Evolutionary conservation across 2,329 filamentous ascomycete species (phyloP), one percentile per base, ranked within the genome.

Genomic region (Aspergillus sp.): DNA sequence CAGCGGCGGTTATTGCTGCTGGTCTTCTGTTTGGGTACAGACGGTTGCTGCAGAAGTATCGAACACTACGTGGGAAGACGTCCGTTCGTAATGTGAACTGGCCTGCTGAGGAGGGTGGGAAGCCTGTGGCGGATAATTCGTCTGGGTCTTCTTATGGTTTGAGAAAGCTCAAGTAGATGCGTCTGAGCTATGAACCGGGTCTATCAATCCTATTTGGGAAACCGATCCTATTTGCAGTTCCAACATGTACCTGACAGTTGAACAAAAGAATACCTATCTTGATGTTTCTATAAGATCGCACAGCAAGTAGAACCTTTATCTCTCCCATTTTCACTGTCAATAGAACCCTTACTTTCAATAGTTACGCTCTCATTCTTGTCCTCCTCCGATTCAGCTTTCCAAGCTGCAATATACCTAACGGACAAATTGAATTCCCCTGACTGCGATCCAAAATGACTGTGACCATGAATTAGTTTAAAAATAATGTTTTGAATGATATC

Each of bases 361-460:
- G 34, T 22, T 5, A n/a, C 36, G 12, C 22, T 8, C 20, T 52
- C 39, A 22, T 43, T 45, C 18, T 36, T 38, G 13, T 13, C 20
- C 26, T 48, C 44, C 4, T 41, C 26, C 3, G 41, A 34, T 11
- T 57, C 42, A 9, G 8, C 26, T 4, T 36, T 57, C 32, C 62
- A 55, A 17, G 82, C 83, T 12, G 81, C 78, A 56, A 89, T 83
- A 1, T 82, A 84, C 30, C 71, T 72, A 57, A 89, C 72, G 2
- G 79, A 75, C 4, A 89, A 69, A 3, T 77, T 79, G 63, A 92
- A 92, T 3, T 85, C 78, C 3, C 90, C 90, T 60, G 89, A 78
- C 71, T 93, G 89, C 0, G 82, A 75, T 8, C 87, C 89, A 64
- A 93, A 93, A 77, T 91, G 92, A 72, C 89, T 91, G 3, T n/a